These are phyloP conservation scores for Talaromyces nanjingensis DNA, from an alignment of 495 filamentous ascomycete genomes.

Conservation along the genomic window DNA sequence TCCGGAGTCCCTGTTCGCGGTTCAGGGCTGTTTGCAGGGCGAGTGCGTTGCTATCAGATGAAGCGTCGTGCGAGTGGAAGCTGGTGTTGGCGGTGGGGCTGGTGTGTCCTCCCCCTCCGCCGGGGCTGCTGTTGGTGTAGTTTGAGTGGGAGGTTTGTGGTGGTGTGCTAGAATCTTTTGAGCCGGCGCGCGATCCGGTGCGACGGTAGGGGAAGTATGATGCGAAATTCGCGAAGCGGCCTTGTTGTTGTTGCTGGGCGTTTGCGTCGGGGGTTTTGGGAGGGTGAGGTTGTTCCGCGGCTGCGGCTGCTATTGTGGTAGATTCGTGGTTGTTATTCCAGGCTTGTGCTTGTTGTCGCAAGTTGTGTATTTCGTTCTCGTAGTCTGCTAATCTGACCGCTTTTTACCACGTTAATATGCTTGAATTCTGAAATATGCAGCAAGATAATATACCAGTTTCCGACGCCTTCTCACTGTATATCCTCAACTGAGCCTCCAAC, in stretches of 20 bases:
- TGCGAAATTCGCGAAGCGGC: constrained; percentile 51
- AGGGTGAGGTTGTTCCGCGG: constrained; percentile 16
- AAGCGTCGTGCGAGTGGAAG: neutral
- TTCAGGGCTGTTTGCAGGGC: constrained; percentile 65
- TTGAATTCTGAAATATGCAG: neutral
- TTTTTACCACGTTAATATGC: constrained; percentile 15
- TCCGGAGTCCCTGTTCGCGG: constrained; percentile 64
- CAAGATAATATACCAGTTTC: constrained; percentile 54
- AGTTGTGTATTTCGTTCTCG: constrained; percentile 76
- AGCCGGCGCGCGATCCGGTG: constrained; percentile 25
- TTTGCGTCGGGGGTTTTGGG: constrained; percentile 30
- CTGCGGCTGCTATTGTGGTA: constrained; percentile 16
- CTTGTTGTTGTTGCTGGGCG: constrained; percentile 28
- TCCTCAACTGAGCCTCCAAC: constrained; percentile 68
- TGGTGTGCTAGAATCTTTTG: constrained; percentile 11
- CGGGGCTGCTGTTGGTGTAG: constrained; percentile 15
- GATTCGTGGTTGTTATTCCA: constrained; percentile 19
- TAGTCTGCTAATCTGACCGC: constrained; percentile 84
- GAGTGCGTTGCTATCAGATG: constrained; percentile 21
- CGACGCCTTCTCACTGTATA: constrained; percentile 69
- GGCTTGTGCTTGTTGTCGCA: constrained; percentile 42
- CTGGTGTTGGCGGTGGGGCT: constrained; percentile 17
- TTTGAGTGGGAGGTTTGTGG: constrained; percentile 20
- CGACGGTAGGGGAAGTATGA: constrained; percentile 60
- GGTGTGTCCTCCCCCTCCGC: neutral